phyloP scores from a whole-genome alignment of 768 basidiomycete genomes.

The Lactifluus piperatus region DNA sequence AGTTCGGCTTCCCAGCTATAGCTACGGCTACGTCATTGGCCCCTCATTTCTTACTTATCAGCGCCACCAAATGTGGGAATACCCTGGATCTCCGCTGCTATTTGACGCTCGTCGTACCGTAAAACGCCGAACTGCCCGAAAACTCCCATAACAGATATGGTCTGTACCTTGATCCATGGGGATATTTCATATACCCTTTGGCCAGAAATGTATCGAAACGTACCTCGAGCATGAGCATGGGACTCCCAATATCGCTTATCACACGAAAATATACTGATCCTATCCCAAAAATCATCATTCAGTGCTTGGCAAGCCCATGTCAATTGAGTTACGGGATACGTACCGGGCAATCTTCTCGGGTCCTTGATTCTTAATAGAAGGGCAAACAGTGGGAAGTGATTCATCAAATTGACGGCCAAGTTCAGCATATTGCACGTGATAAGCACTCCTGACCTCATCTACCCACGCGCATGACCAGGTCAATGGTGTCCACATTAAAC shows the following conservation, averaged over 20 bases:
- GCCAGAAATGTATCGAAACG: not conserved
- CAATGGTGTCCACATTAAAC: not conserved
- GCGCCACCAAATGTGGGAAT: too few relatives aligned
- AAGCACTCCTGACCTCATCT: conserved; percentile 51
- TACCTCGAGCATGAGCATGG: conserved; percentile 14
- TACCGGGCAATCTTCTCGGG: conserved; percentile 74
- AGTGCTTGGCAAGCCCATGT: not conserved
- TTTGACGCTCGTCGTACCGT: too few relatives aligned
- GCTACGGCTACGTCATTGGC: too few relatives aligned
- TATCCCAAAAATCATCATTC: not conserved
- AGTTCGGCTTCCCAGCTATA: too few relatives aligned
- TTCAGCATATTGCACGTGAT: conserved; percentile 54
- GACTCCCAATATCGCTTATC: not conserved
- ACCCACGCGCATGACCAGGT: not conserved
- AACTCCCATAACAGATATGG: not conserved
- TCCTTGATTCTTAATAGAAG: conserved; percentile 80
- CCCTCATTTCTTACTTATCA: too few relatives aligned
- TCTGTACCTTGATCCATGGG: conserved; percentile 1
- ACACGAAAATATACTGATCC: conserved; percentile 12
- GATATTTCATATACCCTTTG: too few relatives aligned
- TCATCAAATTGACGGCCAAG: conserved; percentile 67
- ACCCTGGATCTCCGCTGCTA: too few relatives aligned
- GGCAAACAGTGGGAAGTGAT: conserved; percentile 88
- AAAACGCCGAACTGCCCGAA: conserved; percentile 4
- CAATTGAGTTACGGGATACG: not conserved